phyloP scores from a whole-genome alignment of 2,329 filamentous ascomycete species.

The Hyphodiscus sp. region DNA sequence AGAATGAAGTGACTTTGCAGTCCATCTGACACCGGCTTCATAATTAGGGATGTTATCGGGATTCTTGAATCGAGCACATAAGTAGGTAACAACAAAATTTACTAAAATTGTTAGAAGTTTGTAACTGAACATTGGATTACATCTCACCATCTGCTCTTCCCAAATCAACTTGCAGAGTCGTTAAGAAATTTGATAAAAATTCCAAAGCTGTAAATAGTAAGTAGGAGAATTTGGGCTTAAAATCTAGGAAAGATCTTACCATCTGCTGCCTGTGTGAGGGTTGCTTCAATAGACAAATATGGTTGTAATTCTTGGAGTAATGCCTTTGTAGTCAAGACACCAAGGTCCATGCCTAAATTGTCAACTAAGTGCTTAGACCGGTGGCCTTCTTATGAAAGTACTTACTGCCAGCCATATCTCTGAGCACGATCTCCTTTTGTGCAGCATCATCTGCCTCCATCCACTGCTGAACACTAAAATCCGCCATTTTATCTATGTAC shows the following conservation, averaged over 20 bases:
- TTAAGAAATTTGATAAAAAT: not conserved
- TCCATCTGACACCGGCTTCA: constrained; percentile 18
- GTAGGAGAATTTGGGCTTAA: not conserved
- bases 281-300: not conserved
- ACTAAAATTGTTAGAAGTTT: not conserved
- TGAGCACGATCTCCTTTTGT: constrained; percentile 1
- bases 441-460: constrained; percentile 2
- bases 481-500: not conserved
- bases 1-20: constrained; percentile 8
- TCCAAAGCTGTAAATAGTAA: not conserved
- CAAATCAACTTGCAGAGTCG: not conserved
- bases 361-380: not conserved
- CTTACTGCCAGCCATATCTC: constrained; percentile 8
- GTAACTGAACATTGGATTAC: not conserved
- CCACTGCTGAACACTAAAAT: not conserved
- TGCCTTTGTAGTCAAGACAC: not conserved
- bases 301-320: not conserved
- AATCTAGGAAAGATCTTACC: not conserved
- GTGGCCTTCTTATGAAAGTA: not conserved
- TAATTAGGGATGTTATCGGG: constrained; percentile 8
- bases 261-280: not conserved
- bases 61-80: constrained; percentile 9
- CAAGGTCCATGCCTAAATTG: constrained; percentile 1
- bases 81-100: constrained; percentile 5
- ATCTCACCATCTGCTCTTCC: not conserved